phyloP scores from a whole-genome alignment of 2,329 filamentous ascomycete species.

The Fusarium duplospermum region DNA sequence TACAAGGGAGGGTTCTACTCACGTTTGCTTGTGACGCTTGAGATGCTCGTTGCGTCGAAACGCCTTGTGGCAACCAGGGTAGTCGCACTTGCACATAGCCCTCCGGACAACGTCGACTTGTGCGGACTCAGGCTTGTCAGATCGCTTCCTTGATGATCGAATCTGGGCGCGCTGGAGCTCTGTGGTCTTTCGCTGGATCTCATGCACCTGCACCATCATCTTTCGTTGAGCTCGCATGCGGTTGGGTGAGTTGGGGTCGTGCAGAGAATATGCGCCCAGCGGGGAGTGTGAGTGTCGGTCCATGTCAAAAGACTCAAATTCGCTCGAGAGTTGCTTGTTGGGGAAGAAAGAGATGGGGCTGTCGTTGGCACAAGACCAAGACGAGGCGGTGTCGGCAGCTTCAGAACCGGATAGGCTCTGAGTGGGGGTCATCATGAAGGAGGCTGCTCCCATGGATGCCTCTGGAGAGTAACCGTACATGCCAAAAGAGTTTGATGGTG shows the following conservation, averaged over 20 bases:
- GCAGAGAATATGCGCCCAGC: conserved; percentile 46
- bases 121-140: conserved; percentile 44
- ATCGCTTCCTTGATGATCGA: conserved; percentile 46
- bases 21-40: conserved; percentile 66
- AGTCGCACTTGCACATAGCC: conserved; percentile 59
- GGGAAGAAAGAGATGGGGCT: conserved; percentile 56
- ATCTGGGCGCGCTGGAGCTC: conserved; percentile 58
- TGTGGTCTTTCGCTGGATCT: conserved; percentile 57
- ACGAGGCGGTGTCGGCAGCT: conserved; percentile 51
- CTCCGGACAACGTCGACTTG: conserved; percentile 52
- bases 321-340: conserved; percentile 47
- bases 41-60: conserved; percentile 67
- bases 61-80: conserved; percentile 59
- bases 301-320: conserved; percentile 50
- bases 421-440: conserved; percentile 56
- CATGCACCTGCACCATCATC: conserved; percentile 55
- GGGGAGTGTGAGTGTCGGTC: conserved; percentile 53
- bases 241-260: conserved; percentile 49
- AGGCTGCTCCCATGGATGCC: conserved; percentile 46
- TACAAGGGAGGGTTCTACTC: conserved; percentile 42
- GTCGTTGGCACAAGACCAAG: conserved; percentile 55
- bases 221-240: conserved; percentile 52
- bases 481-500: conserved; percentile 51
- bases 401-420: conserved; percentile 55
- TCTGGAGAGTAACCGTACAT: conserved; percentile 52